Evolutionary conservation across 192 early-diverging fungal species (phyloP).

Genomic region (Coemansia biformis): DNA sequence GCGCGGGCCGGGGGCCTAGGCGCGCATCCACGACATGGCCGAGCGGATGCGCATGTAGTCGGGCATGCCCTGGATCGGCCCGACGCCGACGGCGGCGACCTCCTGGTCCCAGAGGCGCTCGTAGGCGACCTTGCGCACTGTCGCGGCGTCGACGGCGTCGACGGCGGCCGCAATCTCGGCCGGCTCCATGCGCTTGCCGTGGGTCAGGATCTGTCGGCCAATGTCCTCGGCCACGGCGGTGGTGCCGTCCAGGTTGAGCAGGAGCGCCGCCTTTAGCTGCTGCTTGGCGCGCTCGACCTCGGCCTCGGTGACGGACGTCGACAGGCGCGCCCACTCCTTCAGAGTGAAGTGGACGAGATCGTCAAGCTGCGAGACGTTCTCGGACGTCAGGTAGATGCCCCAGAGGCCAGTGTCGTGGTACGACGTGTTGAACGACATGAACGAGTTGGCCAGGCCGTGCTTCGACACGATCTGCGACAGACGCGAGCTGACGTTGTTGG

Average conservation of each 20-base stretch:
- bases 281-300: slow-evolving; percentile 98
- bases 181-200: slow-evolving; percentile 84
- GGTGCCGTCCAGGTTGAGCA: slow-evolving; percentile 88
- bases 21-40: slow-evolving; percentile 77
- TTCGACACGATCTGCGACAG: slow-evolving; percentile 79
- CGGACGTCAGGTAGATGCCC: slow-evolving; percentile 89
- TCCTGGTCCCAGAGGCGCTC: slow-evolving; percentile 91
- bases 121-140: slow-evolving; percentile 81
- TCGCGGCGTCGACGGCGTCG: slow-evolving; percentile 73
- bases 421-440: slow-evolving; percentile 99
- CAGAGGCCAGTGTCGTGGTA: slow-evolving; percentile 97
- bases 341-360: slow-evolving; percentile 83
- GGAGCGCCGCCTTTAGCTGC: slow-evolving; percentile 91
- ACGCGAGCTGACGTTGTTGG: slow-evolving; percentile 78
- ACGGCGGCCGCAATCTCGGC: slow-evolving; percentile 84
- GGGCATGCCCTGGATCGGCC: slow-evolving; percentile 81
- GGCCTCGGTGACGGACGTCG: slow-evolving; percentile 73
- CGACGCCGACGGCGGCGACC: slow-evolving; percentile 75
- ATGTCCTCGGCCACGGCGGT: slow-evolving; percentile 96
- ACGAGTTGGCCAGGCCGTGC: slow-evolving; percentile 89
- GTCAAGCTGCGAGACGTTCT: slow-evolving; percentile 76
- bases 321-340: slow-evolving; percentile 90
- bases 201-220: slow-evolving; percentile 91
- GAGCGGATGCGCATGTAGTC: slow-evolving; percentile 86
- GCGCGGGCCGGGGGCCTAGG: too few species aligned